Percentiles rank a stretch among this genome's conserved stretches.
These are phyloP conservation scores for Handroanthus guayacan DNA, from an alignment of 257 asterid species.

Conservation along the genomic window DNA sequence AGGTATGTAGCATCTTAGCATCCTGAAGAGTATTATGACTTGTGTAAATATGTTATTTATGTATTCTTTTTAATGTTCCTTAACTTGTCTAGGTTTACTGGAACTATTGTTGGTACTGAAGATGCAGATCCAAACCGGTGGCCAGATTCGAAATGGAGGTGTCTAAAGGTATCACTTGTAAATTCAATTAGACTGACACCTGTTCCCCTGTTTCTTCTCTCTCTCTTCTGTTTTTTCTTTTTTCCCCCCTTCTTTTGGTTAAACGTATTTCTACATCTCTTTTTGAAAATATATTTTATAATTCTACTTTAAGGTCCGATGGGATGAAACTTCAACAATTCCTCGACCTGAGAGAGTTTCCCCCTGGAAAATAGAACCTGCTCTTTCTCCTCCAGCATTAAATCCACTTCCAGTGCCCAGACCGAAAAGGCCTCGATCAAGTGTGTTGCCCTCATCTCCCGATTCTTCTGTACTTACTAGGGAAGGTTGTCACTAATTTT, in stretches of 20 bases:
- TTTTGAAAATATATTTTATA: constrained; percentile 21
- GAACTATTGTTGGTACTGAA: constrained; percentile 90
- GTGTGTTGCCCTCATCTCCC: constrained; percentile 70
- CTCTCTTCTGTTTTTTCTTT: background rate
- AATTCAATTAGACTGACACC: background rate
- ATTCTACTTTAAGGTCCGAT: constrained; percentile 68
- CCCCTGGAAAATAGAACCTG: constrained; percentile 95
- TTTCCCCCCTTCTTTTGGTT: background rate
- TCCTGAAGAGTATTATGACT: constrained; percentile 23
- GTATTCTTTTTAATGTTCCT: constrained; percentile 14
- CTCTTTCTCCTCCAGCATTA: constrained; percentile 84
- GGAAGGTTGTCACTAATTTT: constrained; percentile 62
- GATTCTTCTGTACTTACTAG: constrained; percentile 84
- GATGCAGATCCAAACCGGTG: constrained; percentile 76
- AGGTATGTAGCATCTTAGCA: constrained; percentile 53
- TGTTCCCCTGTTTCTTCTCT: background rate
- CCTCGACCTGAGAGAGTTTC: constrained; percentile 95
- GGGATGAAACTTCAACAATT: constrained; percentile 92
- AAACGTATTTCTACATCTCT: background rate
- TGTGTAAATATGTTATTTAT: constrained; percentile 2
- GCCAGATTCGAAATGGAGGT: constrained; percentile 95
- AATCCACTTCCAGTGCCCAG: constrained; percentile 82
- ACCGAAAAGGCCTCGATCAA: constrained; percentile 81
- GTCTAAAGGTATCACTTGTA: constrained; percentile 69
- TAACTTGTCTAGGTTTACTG: constrained; percentile 68